These are phyloP conservation scores for Fusarium sp. DNA, from an alignment of 2,329 filamentous ascomycete genomes.

Conservation along the genomic window DNA sequence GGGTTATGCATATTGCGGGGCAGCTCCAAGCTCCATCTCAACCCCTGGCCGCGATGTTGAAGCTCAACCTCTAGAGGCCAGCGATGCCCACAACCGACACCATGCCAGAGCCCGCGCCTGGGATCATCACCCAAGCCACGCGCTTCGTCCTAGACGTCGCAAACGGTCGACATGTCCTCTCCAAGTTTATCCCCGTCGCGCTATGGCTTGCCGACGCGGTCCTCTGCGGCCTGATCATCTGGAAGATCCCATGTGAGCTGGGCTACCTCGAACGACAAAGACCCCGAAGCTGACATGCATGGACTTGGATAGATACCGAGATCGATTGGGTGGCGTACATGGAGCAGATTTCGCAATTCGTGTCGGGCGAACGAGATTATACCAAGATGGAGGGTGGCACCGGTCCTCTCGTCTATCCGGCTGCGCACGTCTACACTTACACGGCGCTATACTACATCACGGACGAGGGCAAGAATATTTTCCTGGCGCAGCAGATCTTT, in stretches of 20 bases:
- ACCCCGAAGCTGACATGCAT: conserved; percentile 8
- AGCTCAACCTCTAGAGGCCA: conserved; percentile 30
- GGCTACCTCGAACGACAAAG: neutral
- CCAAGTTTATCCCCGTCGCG: conserved; percentile 65
- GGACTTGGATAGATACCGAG: conserved; percentile 77
- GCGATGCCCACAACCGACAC: conserved; percentile 10
- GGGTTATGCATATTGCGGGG: conserved; percentile 45
- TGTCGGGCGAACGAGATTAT: conserved; percentile 90
- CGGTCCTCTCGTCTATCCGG: conserved; percentile 94
- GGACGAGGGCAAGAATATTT: conserved; percentile 78
- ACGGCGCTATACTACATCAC: conserved; percentile 83
- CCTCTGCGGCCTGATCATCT: conserved; percentile 80
- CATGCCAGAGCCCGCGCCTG: conserved; percentile 45
- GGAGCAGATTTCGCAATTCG: conserved; percentile 86
- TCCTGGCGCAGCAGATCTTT: conserved; percentile 87
- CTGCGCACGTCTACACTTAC: conserved; percentile 93
- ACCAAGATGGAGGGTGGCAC: conserved; percentile 86
- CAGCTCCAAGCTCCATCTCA: conserved; percentile 33
- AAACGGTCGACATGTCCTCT: conserved; percentile 62
- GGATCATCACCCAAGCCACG: conserved; percentile 43
- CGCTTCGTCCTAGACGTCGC: conserved; percentile 56
- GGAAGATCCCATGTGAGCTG: conserved; percentile 82
- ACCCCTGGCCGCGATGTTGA: conserved; percentile 17
- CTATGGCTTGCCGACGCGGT: conserved; percentile 77
- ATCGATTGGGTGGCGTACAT: conserved; percentile 99